Base-by-base conservation (phyloP, 345 rosid genomes). In the Syzygium aqueum region DNA sequence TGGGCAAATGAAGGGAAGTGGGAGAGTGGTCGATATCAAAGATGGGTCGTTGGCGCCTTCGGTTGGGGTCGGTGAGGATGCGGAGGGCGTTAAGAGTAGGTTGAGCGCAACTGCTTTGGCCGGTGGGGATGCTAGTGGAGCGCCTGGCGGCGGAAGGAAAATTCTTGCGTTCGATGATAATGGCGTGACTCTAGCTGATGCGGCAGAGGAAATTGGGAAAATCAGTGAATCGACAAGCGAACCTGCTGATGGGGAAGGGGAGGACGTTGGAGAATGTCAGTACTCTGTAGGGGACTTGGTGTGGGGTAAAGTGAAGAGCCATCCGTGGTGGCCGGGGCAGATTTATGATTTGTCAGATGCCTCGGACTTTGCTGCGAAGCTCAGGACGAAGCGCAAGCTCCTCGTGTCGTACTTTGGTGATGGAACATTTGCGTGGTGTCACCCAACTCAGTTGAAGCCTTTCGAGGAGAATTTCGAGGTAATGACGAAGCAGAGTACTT, bases 261-360 rank as follows among this genome's bases (percentile, higher is more conserved):
- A 86, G 5, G 94, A 89, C 5, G 89, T 54, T 0, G 91, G 87
- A 21, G 94, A 88, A 53, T 84, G 90, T 91, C 91, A 90, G 53
- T 97, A 92, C 89, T 78, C 86, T 85, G 94, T 94, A 5, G 99
- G 98, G 90, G 99, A 95, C 91, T 96, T 96, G 59, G 98, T 97
- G 7, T 97, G 99, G 99, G 97, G 98, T 11, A 97, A 96, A 91
- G 93, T 96, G 88, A 95, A 90, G 93, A 95, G 93, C 85, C 96
- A 97, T 89, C 99, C 99, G 51, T 97, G 99, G 99, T 97, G 99
- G 99, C 99, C 99, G 1, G 99, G 99, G 50, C 96, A 94, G 95
- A 85, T 97, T 54, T 95, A 95, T 78, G 96, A 95, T 91, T 90
- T 95, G 22, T 88, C 89, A 1, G 92, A 94, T 91, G 98, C 99